Evolutionary conservation across 345 rosid genomes (phyloP), one percentile per base, ranked within the genome.

Genomic region (Rhodamnia rubescens): DNA sequence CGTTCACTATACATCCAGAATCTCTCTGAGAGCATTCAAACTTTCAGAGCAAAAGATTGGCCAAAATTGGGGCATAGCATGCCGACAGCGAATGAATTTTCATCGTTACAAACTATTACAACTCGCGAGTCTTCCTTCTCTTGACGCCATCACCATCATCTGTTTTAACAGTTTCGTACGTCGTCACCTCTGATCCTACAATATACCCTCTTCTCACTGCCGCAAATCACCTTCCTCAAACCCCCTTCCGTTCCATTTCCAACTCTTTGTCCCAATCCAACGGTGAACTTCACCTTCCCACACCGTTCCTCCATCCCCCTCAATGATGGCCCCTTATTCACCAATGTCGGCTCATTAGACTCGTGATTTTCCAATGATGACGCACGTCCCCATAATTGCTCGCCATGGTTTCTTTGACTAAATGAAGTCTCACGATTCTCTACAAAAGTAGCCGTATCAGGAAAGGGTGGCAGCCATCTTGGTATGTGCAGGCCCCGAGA

Each of bases 401-500:
- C 36, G 4, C 69, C 59, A 7, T 13, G 78, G 36, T 59, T 84
- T 56, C 74, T 57, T 11, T 56, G 55, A 47, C 44, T 15, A 57
- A 8, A 12, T 57, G 9, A 83, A 42, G 15, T 83, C 21, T 56
- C 69, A 22, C 14, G 74, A 42, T 57, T 49, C 36, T 59, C 80
- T 5, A 59, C 6, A 57, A 10, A 59, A 40, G 85, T 83, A 55
- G 75, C 53, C 86, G 52, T 81, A 11, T 90, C 90, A 7, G 92
- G 92, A 81, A 90, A 86, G 18, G 54, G 83, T 4, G 92, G 92
- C 85, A 90, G 49, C 93, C 94, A 92, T 82, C 81, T 52, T 4
- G 92, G 92, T 27, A 91, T 78, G 8, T 89, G 91, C 82, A 42
- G 49, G 22, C 32, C 24, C 40, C 0, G 82, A 36, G 16, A 84